phyloP scores from a whole-genome alignment of 768 basidiomycete species.

The Rhizopogon vinicolor region DNA sequence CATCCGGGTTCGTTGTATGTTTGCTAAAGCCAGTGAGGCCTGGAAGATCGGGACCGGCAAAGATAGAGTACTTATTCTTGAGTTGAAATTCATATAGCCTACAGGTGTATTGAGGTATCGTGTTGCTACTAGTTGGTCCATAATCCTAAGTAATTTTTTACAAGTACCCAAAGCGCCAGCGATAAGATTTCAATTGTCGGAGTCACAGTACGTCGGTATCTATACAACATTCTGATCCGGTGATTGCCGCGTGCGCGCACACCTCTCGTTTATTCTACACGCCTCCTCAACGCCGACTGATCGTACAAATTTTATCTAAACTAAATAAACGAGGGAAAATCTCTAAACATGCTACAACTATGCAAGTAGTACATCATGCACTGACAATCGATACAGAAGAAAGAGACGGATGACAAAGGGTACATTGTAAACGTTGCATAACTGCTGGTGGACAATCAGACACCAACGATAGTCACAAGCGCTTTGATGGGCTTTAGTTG shows the following conservation, averaged over 20 bases:
- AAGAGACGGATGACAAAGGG: too few species aligned
- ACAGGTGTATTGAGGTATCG: background rate
- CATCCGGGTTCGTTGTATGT: slow-evolving; percentile 47
- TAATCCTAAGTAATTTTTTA: too few species aligned
- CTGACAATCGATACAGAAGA: background rate
- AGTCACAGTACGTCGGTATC: background rate
- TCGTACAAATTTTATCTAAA: background rate
- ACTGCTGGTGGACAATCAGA: slow-evolving; percentile 10
- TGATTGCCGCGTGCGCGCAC: background rate
- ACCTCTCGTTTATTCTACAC: background rate
- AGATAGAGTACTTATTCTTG: slow-evolving; percentile 31
- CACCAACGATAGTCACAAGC: slow-evolving; percentile 31
- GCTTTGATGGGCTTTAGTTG: slow-evolving; percentile 44
- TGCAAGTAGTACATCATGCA: background rate
- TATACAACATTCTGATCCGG: background rate
- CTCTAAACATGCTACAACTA: background rate
- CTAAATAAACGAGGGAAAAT: background rate
- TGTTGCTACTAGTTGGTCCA: too few species aligned
- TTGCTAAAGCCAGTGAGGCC: slow-evolving; percentile 37
- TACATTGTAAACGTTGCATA: background rate
- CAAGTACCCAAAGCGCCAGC: background rate
- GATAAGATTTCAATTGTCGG: background rate
- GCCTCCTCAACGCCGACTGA: background rate
- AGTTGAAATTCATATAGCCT: background rate
- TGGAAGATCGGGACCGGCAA: slow-evolving; percentile 47